Evolutionary conservation across 1,284 basidiomycete species (phyloP).

Genomic region (Ustilago cynodontis): DNA sequence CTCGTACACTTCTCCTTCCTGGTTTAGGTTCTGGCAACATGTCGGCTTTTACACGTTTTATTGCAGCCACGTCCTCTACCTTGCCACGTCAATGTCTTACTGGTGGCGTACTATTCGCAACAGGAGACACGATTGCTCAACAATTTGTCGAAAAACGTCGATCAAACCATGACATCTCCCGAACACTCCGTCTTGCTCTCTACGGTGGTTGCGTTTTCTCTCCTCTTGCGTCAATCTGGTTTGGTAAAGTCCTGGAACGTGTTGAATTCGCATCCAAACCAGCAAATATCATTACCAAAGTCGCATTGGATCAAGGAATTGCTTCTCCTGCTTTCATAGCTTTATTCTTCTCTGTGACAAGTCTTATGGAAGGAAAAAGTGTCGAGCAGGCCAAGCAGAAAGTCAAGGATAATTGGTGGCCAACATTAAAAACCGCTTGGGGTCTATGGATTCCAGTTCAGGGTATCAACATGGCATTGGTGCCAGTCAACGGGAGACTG

Average conservation of each 20-base stretch:
- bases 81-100: constrained; percentile 59
- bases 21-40: constrained; percentile 8
- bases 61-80: constrained; percentile 57
- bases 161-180: constrained; percentile 39
- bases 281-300: constrained; percentile 55
- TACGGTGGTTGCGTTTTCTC: constrained; percentile 64
- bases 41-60: constrained; percentile 50
- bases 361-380: constrained; percentile 47
- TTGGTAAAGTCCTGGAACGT: constrained; percentile 52
- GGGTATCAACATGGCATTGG: constrained; percentile 60
- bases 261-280: constrained; percentile 35
- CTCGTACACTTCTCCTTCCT: background rate
- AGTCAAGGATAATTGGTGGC: constrained; percentile 54
- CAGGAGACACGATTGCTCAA: constrained; percentile 62
- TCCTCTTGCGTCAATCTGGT: constrained; percentile 57
- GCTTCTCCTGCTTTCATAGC: constrained; percentile 51
- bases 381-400: constrained; percentile 45
- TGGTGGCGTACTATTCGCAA: constrained; percentile 58
- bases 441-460: constrained; percentile 62
- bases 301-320: constrained; percentile 57
- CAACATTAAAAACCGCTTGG: constrained; percentile 59
- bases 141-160: constrained; percentile 56
- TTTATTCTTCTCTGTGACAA: constrained; percentile 56
- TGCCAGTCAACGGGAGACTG: constrained; percentile 43
- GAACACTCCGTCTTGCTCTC: constrained; percentile 47